Base-by-base conservation (phyloP, 1,284 basidiomycete genomes). In the Ganoderma lingzhi region DNA sequence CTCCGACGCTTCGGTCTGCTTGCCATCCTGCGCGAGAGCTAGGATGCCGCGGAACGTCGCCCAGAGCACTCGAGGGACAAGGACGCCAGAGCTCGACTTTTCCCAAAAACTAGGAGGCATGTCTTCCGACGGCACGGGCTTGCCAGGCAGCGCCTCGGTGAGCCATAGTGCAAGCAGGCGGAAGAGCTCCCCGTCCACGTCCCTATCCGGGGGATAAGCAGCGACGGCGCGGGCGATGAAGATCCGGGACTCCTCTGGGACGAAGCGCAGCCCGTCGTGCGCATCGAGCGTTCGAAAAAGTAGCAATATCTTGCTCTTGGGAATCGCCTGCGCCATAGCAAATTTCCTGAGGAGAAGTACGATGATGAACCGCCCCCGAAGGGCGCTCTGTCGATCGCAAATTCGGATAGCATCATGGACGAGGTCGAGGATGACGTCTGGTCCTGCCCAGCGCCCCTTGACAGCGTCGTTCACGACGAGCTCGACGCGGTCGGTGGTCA, bases 1-100 rank as follows among this genome's bases (percentile, higher is more conserved):
- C 6, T 69, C 66, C n/a, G 77, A 70, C 1, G 77, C 75, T 12
- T 63, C 48, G n/a, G 55, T n/a, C 41, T 67, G 73, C 23, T 68
- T 41, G 17, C 67, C 70, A 14, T 66, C 23, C 15, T 51, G 42
- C 2, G 76, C 70, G 39, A 76, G 72, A 10, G 70, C 65, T 5
- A 70, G 55, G 2, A 72, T 61, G 32, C 75, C 61, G 53, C 66
- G 71, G 67, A 66, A 76, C 12, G 76, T 72, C 3, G 66, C 65
- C 74, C 74, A 77, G 10, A 74, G 58, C 12, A 67, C 56, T 28
- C 67, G 39, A 23, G 72, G 73, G 3, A 69, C 64, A 15, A 56
- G 44, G 19, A 23, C 14, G 10, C 66, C 68, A 6, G 19, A 19
- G 55, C 56, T 44, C 0, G 67, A 70, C 15, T 32, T 30, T 44